phyloP scores from a whole-genome alignment of 2,329 filamentous ascomycete genomes.

The Didymellaceae sp. region DNA sequence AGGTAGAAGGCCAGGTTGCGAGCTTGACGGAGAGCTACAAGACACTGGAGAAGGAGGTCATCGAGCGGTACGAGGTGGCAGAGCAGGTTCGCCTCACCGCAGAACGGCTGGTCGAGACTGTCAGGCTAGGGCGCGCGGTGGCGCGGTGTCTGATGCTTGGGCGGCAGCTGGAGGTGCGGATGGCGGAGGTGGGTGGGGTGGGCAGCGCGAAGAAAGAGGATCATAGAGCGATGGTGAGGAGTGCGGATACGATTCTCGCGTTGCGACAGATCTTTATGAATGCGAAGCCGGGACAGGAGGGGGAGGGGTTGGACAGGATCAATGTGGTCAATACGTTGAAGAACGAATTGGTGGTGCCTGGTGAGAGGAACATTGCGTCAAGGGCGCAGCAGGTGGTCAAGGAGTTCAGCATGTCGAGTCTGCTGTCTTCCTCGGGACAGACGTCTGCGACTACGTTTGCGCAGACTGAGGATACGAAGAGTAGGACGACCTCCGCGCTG shows the following conservation, averaged over 20 bases:
- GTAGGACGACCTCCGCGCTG: conserved; percentile 75
- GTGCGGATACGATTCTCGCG: conserved; percentile 77
- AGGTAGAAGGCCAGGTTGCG: conserved; percentile 80
- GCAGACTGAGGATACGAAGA: conserved; percentile 75
- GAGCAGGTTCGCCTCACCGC: conserved; percentile 81
- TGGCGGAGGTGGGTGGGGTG: conserved; percentile 69
- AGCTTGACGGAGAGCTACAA: conserved; percentile 84
- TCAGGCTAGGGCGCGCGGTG: conserved; percentile 77
- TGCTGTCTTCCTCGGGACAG: conserved; percentile 49
- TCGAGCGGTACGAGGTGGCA: conserved; percentile 83
- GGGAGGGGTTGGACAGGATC: conserved; percentile 75
- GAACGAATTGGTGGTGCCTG: conserved; percentile 71
- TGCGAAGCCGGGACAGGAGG: conserved; percentile 74
- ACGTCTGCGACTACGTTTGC: conserved; percentile 58
- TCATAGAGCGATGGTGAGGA: conserved; percentile 79
- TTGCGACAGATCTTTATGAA: conserved; percentile 75
- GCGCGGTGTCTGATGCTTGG: conserved; percentile 81
- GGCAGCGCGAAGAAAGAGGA: conserved; percentile 67
- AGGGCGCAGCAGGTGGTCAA: conserved; percentile 79
- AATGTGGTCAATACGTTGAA: conserved; percentile 74
- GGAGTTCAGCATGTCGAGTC: conserved; percentile 77
- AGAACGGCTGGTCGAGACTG: conserved; percentile 78
- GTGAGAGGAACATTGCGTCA: conserved; percentile 75
- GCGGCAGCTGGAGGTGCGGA: conserved; percentile 84
- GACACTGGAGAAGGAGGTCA: conserved; percentile 84